These are phyloP conservation scores for Pythium guiyangense DNA, from an alignment of 352 stramenopile genomes.

Conservation along the genomic window DNA sequence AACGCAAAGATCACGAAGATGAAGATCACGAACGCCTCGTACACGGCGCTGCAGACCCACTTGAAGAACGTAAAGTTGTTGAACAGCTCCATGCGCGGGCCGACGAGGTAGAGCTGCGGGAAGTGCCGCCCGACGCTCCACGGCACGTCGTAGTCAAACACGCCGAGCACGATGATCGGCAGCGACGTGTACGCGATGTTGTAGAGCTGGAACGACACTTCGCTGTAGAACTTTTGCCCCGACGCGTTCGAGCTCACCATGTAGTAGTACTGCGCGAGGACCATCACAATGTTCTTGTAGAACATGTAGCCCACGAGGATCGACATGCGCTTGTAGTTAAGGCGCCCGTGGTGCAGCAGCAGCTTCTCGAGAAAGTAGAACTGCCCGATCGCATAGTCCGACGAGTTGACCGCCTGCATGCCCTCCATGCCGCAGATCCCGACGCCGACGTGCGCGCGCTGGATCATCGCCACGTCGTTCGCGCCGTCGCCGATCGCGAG, in stretches of 20 bases:
- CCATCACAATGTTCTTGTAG: conserved; percentile 98
- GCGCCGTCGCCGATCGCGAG: conserved; percentile 91
- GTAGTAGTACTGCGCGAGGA: conserved; percentile 88
- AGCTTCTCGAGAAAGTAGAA: conserved; percentile 95
- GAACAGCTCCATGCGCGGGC: conserved; percentile 73
- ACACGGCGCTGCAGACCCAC: conserved; percentile 81
- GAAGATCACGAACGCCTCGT: conserved; percentile 63
- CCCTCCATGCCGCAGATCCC: conserved; percentile 91
- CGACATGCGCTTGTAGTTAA: conserved; percentile 96
- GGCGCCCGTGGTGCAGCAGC: conserved; percentile 95
- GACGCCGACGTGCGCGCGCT: conserved; percentile 87
- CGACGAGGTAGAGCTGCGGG: conserved; percentile 73
- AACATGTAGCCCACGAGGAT: conserved; percentile 96
- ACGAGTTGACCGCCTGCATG: conserved; percentile 95
- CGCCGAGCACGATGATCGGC: conserved; percentile 84
- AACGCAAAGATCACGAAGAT: conserved; percentile 68
- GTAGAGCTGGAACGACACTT: conserved; percentile 83
- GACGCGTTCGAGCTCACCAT: conserved; percentile 91
- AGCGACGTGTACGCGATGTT: conserved; percentile 93
- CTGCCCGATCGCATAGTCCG: conserved; percentile 97
- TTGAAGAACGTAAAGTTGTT: conserved; percentile 83
- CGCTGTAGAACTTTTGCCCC: conserved; percentile 81
- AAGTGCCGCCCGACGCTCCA: conserved; percentile 56
- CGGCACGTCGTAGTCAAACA: conserved; percentile 81
- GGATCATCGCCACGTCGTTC: conserved; percentile 95